These are phyloP conservation scores for Osmanthus fragrans DNA, from an alignment of 257 asterid species.

Conservation along the genomic window DNA sequence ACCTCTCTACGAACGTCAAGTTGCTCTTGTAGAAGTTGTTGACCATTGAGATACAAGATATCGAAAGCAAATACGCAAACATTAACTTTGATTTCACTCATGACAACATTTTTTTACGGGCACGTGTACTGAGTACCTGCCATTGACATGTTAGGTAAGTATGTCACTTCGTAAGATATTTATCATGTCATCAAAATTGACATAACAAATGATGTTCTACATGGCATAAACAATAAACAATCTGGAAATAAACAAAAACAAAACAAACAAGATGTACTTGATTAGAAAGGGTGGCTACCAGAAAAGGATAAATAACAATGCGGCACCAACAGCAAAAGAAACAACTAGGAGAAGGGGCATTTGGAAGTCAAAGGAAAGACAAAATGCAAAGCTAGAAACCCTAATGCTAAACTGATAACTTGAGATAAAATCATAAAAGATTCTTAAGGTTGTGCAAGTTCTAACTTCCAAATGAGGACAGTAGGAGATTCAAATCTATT, in stretches of 20 bases:
- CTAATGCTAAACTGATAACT: not conserved
- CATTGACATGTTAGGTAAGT: conserved; percentile 25
- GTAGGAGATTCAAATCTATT: not conserved
- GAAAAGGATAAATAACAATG: not conserved
- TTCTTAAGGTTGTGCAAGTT: not conserved
- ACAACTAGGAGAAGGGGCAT: not conserved
- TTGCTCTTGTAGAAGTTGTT: conserved; percentile 84
- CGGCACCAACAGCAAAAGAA: not conserved
- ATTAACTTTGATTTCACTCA: conserved; percentile 73
- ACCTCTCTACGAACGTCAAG: conserved; percentile 89
- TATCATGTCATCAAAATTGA: not conserved
- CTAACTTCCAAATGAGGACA: conserved; percentile 8
- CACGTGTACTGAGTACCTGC: conserved; percentile 89
- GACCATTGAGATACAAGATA: conserved; percentile 79
- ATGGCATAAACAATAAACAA: not conserved
- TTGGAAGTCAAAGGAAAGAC: not conserved
- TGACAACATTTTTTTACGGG: conserved; percentile 83
- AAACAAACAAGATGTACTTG: not conserved
- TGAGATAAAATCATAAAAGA: not conserved
- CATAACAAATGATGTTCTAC: not conserved
- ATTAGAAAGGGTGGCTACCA: not conserved
- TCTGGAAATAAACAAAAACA: not conserved
- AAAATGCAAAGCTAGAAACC: not conserved
- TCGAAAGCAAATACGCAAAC: conserved; percentile 98
- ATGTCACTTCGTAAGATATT: not conserved